Evolutionary conservation across 352 stramenopile genomes (phyloP).

Genomic region (Phytophthora fragariaefolia): DNA sequence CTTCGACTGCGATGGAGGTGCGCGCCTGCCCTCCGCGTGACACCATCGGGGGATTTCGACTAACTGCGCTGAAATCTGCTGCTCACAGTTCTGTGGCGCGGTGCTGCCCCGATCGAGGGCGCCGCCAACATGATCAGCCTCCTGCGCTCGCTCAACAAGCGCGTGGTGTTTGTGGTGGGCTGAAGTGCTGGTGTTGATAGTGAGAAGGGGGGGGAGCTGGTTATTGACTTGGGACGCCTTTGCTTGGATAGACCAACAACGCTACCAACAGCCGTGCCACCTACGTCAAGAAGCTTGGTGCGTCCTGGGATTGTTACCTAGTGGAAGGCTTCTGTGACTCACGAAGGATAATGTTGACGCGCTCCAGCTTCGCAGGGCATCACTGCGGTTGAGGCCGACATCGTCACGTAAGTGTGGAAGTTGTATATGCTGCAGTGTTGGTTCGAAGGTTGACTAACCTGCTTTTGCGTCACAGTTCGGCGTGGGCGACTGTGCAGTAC

Average conservation of each 20-base stretch:
- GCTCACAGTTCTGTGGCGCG: slow-evolving; percentile 67
- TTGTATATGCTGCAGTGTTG: background rate
- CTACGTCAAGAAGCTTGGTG: slow-evolving; percentile 89
- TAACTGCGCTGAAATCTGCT: background rate
- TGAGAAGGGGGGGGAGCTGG: background rate
- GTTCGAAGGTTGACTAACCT: background rate
- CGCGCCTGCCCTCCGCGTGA: no score
- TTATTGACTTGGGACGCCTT: no score
- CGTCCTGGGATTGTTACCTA: slow-evolving; percentile 1
- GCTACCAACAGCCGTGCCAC: slow-evolving; percentile 82
- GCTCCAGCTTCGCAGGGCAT: slow-evolving; percentile 78
- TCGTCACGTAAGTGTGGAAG: slow-evolving; percentile 67
- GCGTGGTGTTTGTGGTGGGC: slow-evolving; percentile 82
- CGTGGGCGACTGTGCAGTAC: slow-evolving; percentile 82
- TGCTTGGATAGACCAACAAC: slow-evolving; percentile 85
- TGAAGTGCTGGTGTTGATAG: background rate
- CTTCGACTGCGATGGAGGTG: slow-evolving; percentile 87
- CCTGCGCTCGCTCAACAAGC: slow-evolving; percentile 79
- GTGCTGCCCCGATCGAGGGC: slow-evolving; percentile 65
- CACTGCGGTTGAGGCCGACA: slow-evolving; percentile 64
- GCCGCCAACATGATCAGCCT: slow-evolving; percentile 70
- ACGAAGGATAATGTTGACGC: slow-evolving; percentile 3
- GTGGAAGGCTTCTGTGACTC: background rate
- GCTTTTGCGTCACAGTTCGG: slow-evolving; percentile 52
- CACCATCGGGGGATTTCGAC: background rate